These are phyloP conservation scores for Cercospora sesami DNA, from an alignment of 2,329 filamentous ascomycete species.

Conservation along the genomic window DNA sequence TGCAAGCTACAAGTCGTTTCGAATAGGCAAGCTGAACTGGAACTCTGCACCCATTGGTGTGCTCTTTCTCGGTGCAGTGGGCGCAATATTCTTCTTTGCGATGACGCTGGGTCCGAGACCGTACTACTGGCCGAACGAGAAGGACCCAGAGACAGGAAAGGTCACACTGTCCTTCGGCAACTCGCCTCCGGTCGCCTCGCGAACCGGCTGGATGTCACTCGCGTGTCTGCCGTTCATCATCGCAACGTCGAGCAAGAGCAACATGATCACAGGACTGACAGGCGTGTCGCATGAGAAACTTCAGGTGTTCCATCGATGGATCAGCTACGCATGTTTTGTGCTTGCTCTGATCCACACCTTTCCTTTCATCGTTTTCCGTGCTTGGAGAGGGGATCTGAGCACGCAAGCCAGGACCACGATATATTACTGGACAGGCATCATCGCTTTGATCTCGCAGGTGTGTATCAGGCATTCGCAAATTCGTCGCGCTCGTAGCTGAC, in stretches of 20 bases:
- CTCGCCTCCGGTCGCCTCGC: constrained; percentile 56
- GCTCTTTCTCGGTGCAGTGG: constrained; percentile 43
- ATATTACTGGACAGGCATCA: constrained; percentile 58
- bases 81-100: constrained; percentile 52
- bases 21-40: constrained; percentile 41
- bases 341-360: constrained; percentile 61
- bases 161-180: constrained; percentile 44
- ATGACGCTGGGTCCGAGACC: constrained; percentile 45
- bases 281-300: constrained; percentile 60
- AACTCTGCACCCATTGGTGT: constrained; percentile 51
- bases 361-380: constrained; percentile 58
- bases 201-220: constrained; percentile 55
- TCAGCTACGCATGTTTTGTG: constrained; percentile 57
- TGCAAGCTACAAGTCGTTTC: constrained; percentile 46
- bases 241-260: constrained; percentile 50
- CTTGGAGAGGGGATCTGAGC: constrained; percentile 52
- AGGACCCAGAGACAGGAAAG: constrained; percentile 16
- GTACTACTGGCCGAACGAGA: constrained; percentile 53
- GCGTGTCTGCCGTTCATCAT: constrained; percentile 56
- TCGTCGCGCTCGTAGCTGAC: neutral
- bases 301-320: constrained; percentile 58
- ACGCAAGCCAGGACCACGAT: constrained; percentile 48
- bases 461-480: constrained; percentile 35
- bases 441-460: constrained; percentile 55
- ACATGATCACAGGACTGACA: constrained; percentile 56